Base-by-base conservation (phyloP, 2,329 filamentous ascomycete species). In the Sarocladiaceae sp. region DNA sequence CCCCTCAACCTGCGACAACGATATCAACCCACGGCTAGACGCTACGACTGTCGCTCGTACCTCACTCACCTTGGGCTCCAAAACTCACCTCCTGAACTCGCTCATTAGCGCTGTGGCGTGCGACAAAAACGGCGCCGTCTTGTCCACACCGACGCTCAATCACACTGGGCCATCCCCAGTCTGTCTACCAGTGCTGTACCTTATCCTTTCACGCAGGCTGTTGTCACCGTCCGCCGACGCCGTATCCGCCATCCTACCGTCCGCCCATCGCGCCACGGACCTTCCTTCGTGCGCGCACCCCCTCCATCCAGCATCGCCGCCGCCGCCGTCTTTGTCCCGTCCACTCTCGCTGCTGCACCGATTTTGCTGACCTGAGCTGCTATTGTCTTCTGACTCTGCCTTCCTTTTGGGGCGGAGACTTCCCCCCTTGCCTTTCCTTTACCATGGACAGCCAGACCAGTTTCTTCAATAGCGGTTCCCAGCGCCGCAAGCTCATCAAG, bases 401-500 rank as follows among this genome's bases (percentile, higher is more conserved):
- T 41, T 41, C 37, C 37, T 27, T 27, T 12, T 18, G 37, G 37
- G 37, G 37, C 37, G 37, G 37, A 41, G 37, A 41, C 37, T 19
- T 41, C 37, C 37, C 24, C 37, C 23, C 29, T 29, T 41, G 37
- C 40, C 27, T 46, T 45, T 49, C 51, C 55, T 60, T n/a, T n/a
- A 70, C 65, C 67, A 74, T 74, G 70, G 70, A 73, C 60, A 62
- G 60, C 58, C 65, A 61, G 55, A 63, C 62, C 56, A 61, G 58
- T 56, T 63, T 53, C 40, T 60, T 64, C 58, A 66, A 66, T 65
- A 65, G 66, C 64, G 65, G 56, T 55, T 72, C 70, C 48, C 69
- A 75, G 52, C 77, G 80, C 64, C 76, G 78, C 64, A 72, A 67
- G 60, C 74, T 83, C 52, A 75, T 76, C 58, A 83, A 83, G 69